phyloP scores from a whole-genome alignment of 2,329 filamentous ascomycete genomes.

The Claviceps capensis region DNA sequence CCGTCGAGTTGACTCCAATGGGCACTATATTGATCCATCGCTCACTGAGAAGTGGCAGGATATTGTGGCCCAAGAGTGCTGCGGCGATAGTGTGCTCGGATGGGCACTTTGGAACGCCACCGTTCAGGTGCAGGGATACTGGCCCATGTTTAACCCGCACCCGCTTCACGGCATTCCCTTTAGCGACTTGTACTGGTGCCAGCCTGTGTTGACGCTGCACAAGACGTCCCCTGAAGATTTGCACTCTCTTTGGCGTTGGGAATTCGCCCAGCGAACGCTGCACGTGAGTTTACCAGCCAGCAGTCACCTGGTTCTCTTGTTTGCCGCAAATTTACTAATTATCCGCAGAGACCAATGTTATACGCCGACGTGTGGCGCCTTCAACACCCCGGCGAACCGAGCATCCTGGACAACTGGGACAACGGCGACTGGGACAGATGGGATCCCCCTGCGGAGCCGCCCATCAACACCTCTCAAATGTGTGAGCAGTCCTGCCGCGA shows the following conservation, averaged over 20 bases:
- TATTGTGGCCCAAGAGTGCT: constrained; percentile 31
- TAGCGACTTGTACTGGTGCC: constrained; percentile 37
- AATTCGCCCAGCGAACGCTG: constrained; percentile 34
- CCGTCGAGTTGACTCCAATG: constrained; percentile 18
- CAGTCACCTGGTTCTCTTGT: no score
- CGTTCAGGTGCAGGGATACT: constrained; percentile 27
- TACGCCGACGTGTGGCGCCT: constrained; percentile 25
- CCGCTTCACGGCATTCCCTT: constrained; percentile 38
- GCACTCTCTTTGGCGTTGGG: constrained; percentile 36
- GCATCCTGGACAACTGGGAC: constrained; percentile 15
- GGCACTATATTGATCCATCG: constrained; percentile 26
- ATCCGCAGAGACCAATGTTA: constrained; percentile 19
- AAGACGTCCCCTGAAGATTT: constrained; percentile 40
- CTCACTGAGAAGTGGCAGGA: constrained; percentile 33
- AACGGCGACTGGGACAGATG: constrained; percentile 19
- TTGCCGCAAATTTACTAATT: no score
- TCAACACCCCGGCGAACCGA: constrained; percentile 17
- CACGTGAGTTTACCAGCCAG: constrained; percentile 14
- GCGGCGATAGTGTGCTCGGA: constrained; percentile 38
- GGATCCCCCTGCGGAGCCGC: constrained; percentile 13
- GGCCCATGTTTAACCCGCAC: constrained; percentile 44
- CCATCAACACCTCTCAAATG: constrained; percentile 13
- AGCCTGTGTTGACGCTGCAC: constrained; percentile 42
- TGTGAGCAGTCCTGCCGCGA: constrained; percentile 16
- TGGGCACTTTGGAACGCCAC: constrained; percentile 31